These are phyloP conservation scores for Sphagnurus paluster DNA, from an alignment of 1,284 basidiomycete species.

Conservation along the genomic window DNA sequence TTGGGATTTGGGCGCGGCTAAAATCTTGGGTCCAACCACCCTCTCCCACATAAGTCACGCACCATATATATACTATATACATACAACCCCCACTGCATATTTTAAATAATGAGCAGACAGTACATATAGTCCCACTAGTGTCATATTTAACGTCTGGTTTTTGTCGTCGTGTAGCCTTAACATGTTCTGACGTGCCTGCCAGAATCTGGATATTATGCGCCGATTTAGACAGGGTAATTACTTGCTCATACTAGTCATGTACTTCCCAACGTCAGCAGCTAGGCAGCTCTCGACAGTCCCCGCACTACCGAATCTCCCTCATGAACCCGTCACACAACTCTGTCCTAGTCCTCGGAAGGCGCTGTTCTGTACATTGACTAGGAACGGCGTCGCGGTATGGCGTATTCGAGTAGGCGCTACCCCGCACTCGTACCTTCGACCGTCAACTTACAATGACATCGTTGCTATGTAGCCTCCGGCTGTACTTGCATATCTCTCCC, in stretches of 20 bases:
- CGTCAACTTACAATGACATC: constrained; percentile 8
- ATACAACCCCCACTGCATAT: constrained; percentile 3
- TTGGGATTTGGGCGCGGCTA: constrained; percentile 33
- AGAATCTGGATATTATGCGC: background rate
- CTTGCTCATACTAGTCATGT: constrained; percentile 62
- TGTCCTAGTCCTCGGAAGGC: constrained; percentile 71
- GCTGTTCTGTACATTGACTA: constrained; percentile 76
- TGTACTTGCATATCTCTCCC: constrained; percentile 71
- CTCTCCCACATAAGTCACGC: constrained; percentile 12
- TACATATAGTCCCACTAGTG: constrained; percentile 2
- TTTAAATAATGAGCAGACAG: constrained; percentile 4
- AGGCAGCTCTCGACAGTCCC: constrained; percentile 68
- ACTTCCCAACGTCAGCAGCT: constrained; percentile 80
- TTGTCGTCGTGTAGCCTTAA: constrained; percentile 5
- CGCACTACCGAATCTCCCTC: constrained; percentile 59
- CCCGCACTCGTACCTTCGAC: constrained; percentile 5
- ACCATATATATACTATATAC: constrained; percentile 1
- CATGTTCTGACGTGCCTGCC: background rate
- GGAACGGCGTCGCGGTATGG: constrained; percentile 74
- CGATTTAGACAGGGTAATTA: background rate
- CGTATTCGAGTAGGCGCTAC: constrained; percentile 71
- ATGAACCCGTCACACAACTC: constrained; percentile 60
- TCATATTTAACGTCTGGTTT: constrained; percentile 5
- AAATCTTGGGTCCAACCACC: constrained; percentile 30
- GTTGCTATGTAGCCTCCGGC: constrained; percentile 65